phyloP scores from a whole-genome alignment of 1,139 yeast genomes.

The Debaryomyces coudertii region DNA sequence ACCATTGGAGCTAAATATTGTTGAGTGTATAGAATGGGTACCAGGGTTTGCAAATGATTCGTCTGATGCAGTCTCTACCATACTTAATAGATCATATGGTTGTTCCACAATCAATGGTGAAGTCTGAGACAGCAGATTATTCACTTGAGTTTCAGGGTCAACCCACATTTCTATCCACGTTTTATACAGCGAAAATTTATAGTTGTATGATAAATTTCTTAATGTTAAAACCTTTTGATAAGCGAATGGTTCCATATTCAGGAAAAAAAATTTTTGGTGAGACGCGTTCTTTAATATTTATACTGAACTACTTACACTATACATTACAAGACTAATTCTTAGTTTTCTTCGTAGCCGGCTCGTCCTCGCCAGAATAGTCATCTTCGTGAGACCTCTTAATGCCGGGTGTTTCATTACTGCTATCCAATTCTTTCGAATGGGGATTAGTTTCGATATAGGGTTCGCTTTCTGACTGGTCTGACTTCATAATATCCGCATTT shows the following conservation, averaged over 20 bases:
- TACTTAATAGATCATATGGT: slow-evolving; percentile 1
- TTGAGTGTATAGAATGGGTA: neutral
- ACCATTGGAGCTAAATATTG: neutral
- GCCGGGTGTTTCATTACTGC: neutral
- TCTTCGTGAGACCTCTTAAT: slow-evolving; percentile 8
- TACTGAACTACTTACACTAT: neutral
- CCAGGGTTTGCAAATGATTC: neutral
- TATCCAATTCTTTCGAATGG: neutral
- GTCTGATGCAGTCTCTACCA: neutral
- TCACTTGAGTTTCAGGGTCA: slow-evolving; percentile 1
- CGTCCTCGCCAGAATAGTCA: neutral
- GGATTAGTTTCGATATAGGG: slow-evolving; percentile 1
- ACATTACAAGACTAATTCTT: slow-evolving; percentile 2
- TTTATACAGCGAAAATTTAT: neutral
- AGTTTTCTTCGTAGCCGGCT: slow-evolving; percentile 4
- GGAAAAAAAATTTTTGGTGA: slow-evolving; percentile 1
- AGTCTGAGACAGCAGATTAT: neutral
- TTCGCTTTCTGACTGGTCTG: slow-evolving; percentile 4
- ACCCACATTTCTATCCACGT: slow-evolving; percentile 4
- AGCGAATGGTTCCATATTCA: slow-evolving; percentile 2
- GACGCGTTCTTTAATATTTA: slow-evolving; percentile 6
- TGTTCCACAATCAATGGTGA: neutral
- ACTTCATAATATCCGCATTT: neutral
- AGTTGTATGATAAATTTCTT: neutral
- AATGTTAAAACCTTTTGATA: neutral